Base-by-base conservation (phyloP, 805 yeast genomes). In the Blastobotrys attinorum region DNA sequence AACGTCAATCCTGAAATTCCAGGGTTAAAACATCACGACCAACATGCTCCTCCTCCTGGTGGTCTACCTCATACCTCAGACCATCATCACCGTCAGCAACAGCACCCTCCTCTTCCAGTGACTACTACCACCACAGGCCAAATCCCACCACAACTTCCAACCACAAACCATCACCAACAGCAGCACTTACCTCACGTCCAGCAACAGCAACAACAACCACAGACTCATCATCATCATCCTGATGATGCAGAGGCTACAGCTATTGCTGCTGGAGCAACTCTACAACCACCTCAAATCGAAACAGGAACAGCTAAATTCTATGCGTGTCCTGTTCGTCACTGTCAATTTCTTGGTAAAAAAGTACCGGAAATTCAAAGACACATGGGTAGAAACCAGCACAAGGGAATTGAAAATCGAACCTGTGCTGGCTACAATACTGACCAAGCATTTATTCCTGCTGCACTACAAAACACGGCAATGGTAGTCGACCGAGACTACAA, bases 361-460 rank as follows among this genome's bases (percentile, higher is more conserved):
- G 21, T 32, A 13, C 36, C 36, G 17, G 36, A 32, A 17, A 32
- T 32, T 10, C 36, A 32, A 17, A 20, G 36, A 8, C 36, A 32
- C 10, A 32, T 32, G 36, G 36, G 36, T 13, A 20, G 36, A 6
- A 32, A 32, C 36, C 36, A 32, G 21, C 36, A 32, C 36, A 32
- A 32, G 36, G 36, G 36, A 11, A 15, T 32, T 22, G 18, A 32
- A 13, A 32, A 32, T 17, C 36, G 36, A 15, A 32, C 36, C 6
- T 13, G 15, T 5, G 36, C 36, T 17, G 10, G 18, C 17, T 32
- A 32, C 36, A 32, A 32, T 15, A 20, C 36, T 16, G 36, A 32
- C 13, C 20, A 32, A 17, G 36, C 36, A 6, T 32, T 16, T 16
- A 17, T 32, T 5, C 36, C 36, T 15, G 36, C 36, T 15, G 36